phyloP scores from a whole-genome alignment of 2,329 filamentous ascomycete genomes.

The Penicillium sp. region DNA sequence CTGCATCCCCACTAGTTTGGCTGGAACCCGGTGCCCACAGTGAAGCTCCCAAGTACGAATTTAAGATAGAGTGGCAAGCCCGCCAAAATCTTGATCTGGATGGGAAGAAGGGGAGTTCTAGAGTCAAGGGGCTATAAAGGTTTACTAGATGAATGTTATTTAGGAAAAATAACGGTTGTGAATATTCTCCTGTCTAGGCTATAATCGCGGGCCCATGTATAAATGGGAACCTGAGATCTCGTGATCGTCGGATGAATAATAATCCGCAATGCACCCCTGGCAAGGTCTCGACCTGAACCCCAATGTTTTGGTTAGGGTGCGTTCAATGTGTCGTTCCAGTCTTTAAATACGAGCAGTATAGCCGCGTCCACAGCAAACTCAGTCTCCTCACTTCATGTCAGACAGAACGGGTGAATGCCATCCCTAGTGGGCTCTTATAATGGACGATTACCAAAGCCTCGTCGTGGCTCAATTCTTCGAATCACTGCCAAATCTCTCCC shows the following conservation, averaged over 20 bases:
- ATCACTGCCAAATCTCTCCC: constrained; percentile 10
- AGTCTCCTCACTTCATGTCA: constrained; percentile 5
- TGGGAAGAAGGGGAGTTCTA: no score
- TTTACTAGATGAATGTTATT: no score
- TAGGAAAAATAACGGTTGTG: no score
- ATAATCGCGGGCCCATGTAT: no score
- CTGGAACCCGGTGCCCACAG: no score
- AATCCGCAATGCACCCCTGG: background rate
- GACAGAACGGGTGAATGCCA: constrained; percentile 1
- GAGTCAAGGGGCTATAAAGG: no score
- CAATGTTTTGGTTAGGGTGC: background rate
- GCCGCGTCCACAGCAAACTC: constrained; percentile 5
- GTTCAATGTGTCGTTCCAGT: background rate
- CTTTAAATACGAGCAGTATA: constrained; percentile 2
- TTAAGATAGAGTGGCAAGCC: no score
- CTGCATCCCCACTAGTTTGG: no score
- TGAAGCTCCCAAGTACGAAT: no score
- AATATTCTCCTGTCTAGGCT: no score
- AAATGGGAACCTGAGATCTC: background rate
- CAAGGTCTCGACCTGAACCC: background rate
- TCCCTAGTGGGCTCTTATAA: constrained; percentile 4
- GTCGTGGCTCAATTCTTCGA: constrained; percentile 11
- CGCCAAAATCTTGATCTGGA: no score
- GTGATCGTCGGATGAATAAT: constrained; percentile 3
- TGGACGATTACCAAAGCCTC: constrained; percentile 10